Percentiles rank a stretch among this genome's conserved stretches.
These are phyloP conservation scores for Globisporangium nunn DNA, from an alignment of 352 stramenopile genomes.

Conservation along the genomic window DNA sequence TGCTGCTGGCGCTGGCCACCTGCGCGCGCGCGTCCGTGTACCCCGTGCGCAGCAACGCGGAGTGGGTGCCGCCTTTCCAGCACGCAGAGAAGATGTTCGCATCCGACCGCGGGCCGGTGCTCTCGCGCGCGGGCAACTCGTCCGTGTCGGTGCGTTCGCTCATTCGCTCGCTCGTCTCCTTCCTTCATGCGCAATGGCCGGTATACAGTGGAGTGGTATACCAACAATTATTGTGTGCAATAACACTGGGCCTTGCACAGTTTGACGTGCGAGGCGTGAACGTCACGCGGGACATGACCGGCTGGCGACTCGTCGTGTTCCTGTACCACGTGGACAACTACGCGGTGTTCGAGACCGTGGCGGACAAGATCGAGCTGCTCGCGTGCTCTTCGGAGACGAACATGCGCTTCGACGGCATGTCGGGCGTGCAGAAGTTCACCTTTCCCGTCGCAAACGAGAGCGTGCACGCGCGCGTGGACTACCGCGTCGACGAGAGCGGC, in stretches of 20 bases:
- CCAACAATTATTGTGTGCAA: too few relatives aligned
- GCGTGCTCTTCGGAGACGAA: slow-evolving; percentile 41
- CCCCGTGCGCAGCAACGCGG: slow-evolving; percentile 41
- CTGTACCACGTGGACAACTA: slow-evolving; percentile 79
- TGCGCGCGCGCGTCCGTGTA: slow-evolving; percentile 50
- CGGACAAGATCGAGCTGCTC: slow-evolving; percentile 68
- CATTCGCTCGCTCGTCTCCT: too few relatives aligned
- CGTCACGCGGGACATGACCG: slow-evolving; percentile 55
- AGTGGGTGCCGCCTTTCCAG: slow-evolving; percentile 77
- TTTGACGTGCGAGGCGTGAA: slow-evolving; percentile 66
- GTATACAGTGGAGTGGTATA: too few relatives aligned
- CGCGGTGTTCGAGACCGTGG: slow-evolving; percentile 47
- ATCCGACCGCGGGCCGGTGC: slow-evolving; percentile 55
- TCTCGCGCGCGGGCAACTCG: slow-evolving; percentile 57
- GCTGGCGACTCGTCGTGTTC: slow-evolving; percentile 72
- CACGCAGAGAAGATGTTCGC: slow-evolving; percentile 85
- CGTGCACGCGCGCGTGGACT: slow-evolving; percentile 39
- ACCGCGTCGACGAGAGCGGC: slow-evolving; percentile 53
- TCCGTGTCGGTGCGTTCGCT: slow-evolving; percentile 37
- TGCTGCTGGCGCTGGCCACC: not conserved
- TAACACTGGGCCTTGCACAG: slow-evolving; percentile 9
- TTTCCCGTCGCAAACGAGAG: slow-evolving; percentile 54
- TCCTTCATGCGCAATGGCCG: not conserved
- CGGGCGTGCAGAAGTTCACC: slow-evolving; percentile 49
- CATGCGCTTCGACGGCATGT: slow-evolving; percentile 57